Conservation (phyloP, 805 yeast genomes). For the Teunomyces tritomae region DNA sequence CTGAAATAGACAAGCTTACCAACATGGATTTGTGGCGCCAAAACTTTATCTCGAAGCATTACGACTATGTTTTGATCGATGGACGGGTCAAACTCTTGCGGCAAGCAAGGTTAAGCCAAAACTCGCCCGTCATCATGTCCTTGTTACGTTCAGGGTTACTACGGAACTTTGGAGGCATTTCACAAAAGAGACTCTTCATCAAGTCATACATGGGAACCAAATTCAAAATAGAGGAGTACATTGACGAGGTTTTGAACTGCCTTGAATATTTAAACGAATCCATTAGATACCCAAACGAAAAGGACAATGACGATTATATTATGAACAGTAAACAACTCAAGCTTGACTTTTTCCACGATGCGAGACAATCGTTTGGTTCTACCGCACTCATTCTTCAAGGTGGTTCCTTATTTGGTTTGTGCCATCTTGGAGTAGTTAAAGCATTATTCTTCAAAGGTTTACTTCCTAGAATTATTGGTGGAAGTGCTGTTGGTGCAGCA, state of each 20-base stretch:
- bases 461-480: constrained; percentile 83
- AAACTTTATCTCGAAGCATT: constrained; percentile 74
- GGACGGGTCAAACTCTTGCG: constrained; percentile 64
- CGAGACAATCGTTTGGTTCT: constrained; percentile 81
- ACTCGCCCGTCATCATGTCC: constrained; percentile 58
- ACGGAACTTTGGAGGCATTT: constrained; percentile 88
- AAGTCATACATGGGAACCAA: constrained; percentile 89
- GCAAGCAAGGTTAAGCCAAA: constrained; percentile 58
- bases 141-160: constrained; percentile 78
- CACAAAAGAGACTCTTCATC: constrained; percentile 73
- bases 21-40: constrained; percentile 64
- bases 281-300: constrained; percentile 24
- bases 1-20: constrained; percentile 48
- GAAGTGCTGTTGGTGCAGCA: constrained; percentile 91
- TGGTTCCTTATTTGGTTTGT: constrained; percentile 89
- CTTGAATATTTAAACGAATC: constrained; percentile 57
- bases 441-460: constrained; percentile 73
- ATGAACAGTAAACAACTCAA: constrained; percentile 56
- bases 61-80: constrained; percentile 79
- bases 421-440: constrained; percentile 89
- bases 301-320: constrained; percentile 30
- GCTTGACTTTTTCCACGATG: constrained; percentile 79
- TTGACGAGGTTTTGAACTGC: constrained; percentile 69
- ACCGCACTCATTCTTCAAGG: constrained; percentile 93
- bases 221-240: constrained; percentile 80